phyloP scores from a whole-genome alignment of 306 rosid genomes.

The Pachyrhizus erosus region DNA sequence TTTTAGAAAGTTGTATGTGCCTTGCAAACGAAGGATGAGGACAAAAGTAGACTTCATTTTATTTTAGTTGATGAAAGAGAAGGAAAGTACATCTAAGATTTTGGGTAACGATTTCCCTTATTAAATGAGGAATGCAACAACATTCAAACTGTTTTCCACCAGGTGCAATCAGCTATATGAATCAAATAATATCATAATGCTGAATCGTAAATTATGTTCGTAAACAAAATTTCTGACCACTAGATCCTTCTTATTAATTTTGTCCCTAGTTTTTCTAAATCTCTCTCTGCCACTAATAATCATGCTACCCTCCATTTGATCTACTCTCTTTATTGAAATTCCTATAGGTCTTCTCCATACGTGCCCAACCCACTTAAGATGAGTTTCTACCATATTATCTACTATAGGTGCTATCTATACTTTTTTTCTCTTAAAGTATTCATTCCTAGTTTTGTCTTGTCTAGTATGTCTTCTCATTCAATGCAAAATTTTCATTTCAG shows the following conservation, averaged over 20 bases:
- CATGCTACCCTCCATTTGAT: not conserved
- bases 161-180: not conserved
- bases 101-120: not conserved
- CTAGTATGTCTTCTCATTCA: not conserved
- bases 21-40: not conserved
- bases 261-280: not conserved
- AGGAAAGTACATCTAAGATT: not conserved
- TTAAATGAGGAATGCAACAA: not conserved
- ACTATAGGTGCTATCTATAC: not conserved
- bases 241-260: not conserved
- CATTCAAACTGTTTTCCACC: not conserved
- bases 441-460: not conserved
- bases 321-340: not conserved
- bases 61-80: not conserved
- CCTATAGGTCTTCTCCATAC: not conserved
- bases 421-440: not conserved
- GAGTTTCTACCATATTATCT: not conserved
- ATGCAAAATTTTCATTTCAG: not conserved
- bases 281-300: not conserved
- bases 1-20: not conserved
- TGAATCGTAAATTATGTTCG: not conserved
- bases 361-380: not conserved
- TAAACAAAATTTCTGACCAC: not conserved
- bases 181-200: not conserved
- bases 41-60: constrained; percentile 12